Evolutionary conservation across 2,329 filamentous ascomycete genomes (phyloP), one percentile per base, ranked within the genome.

Genomic region (Emmonsiellopsis sp.): DNA sequence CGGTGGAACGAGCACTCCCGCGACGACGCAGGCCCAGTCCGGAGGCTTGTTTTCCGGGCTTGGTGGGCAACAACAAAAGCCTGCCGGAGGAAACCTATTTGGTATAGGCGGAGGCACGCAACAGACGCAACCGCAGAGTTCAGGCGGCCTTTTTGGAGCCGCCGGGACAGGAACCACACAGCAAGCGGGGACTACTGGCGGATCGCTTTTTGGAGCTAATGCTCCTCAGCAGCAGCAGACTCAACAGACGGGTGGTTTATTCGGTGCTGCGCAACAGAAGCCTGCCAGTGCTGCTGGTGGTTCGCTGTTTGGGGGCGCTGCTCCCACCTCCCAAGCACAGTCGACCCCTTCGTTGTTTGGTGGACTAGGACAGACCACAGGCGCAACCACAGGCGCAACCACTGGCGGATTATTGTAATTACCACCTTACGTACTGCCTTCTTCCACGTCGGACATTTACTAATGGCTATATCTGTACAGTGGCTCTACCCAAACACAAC

Each of bases 391-490:
- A 49, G 21, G 21, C 21, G 62, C 65, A 11, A 58, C 61, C 37
- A 61, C 63, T 11, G 62, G 62, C 33, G 61, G 63, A 45, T 55
- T 70, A 37, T 68, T 71, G 69, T 71, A 61, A 68, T 68, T 61
- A 40, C 9, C 32, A 6, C 6, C 4, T 27, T 39, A 3, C 10
- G 43, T 43, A 14, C 5, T 13, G 5, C 13, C 11, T 13, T 9
- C 32, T 34, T 34, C 3, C 9, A 31, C n/a, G 36, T 21, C 9
- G 21, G 37, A 13, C 34, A 21, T 17, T 42, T 33, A 44, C 36
- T 56, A 43, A 52, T 34, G 14, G n/a, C 27, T 54, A 50, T 42
- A 27, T 42, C 56, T 44, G 27, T 39, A 58, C 52, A 63, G 65
- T 27, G 60, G 63, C 36, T 14, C 44, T 5, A 32, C 32, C 31